Percentiles rank a stretch among this genome's conserved stretches.
These are phyloP conservation scores for Candida vaughaniae DNA, from an alignment of 805 yeast genomes.

Conservation along the genomic window DNA sequence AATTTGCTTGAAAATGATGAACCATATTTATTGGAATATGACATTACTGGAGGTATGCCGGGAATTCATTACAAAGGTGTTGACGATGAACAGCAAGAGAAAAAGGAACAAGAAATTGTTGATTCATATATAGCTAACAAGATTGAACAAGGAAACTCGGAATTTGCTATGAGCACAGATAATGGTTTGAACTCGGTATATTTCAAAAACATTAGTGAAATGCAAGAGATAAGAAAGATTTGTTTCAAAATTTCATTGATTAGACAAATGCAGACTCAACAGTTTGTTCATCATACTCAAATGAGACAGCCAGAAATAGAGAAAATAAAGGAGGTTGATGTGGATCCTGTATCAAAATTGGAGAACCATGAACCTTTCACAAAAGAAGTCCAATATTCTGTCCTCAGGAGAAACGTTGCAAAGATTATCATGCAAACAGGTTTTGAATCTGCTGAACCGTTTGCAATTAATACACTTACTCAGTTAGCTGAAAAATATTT, in stretches of 20 bases:
- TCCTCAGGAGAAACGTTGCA: constrained; percentile 67
- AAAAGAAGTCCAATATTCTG: constrained; percentile 60
- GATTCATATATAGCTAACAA: constrained; percentile 26
- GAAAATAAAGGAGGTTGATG: constrained; percentile 61
- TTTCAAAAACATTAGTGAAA: constrained; percentile 65
- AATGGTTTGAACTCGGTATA: constrained; percentile 63
- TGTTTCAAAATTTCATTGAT: constrained; percentile 88
- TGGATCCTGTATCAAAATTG: constrained; percentile 80
- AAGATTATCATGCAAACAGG: constrained; percentile 90
- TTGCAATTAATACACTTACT: constrained; percentile 75
- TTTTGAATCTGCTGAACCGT: constrained; percentile 77
- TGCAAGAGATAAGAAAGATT: constrained; percentile 84
- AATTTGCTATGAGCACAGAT: constrained; percentile 33
- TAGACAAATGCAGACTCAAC: constrained; percentile 86
- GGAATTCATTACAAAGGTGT: constrained; percentile 54
- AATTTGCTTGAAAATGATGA: constrained; percentile 55
- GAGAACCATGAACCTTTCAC: constrained; percentile 63
- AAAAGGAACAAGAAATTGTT: constrained; percentile 33
- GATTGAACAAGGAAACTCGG: constrained; percentile 24
- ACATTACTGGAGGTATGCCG: constrained; percentile 78
- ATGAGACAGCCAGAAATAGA: constrained; percentile 68
- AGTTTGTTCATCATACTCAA: constrained; percentile 71
- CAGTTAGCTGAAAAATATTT: constrained; percentile 82
- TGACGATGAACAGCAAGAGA: constrained; percentile 41
- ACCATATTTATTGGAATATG: constrained; percentile 77